phyloP scores from a whole-genome alignment of 352 stramenopile genomes.

The Pythium aquatile region DNA sequence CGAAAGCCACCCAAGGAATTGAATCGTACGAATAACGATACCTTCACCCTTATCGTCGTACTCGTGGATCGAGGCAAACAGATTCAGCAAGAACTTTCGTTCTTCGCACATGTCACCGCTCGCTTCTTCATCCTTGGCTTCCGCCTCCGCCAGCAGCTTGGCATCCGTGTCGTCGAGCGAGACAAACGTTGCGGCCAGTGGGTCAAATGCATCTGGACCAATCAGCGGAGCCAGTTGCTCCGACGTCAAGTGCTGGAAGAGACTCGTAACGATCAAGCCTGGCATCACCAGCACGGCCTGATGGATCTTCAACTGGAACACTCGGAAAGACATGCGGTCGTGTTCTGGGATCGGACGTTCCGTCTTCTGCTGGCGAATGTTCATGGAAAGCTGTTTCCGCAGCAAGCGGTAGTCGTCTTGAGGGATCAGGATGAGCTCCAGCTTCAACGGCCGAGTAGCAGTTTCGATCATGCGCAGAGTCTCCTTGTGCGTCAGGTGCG shows the following conservation, averaged over 20 bases:
- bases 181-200: conserved; percentile 18
- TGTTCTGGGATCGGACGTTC: conserved; percentile 80
- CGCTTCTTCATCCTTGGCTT: conserved; percentile 58
- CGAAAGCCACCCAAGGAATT: conserved; percentile 78
- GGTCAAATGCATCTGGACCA: conserved; percentile 34
- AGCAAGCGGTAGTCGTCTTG: conserved; percentile 69
- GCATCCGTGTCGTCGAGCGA: conserved; percentile 51
- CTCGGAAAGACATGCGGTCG: conserved; percentile 82
- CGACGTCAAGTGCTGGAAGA: conserved; percentile 79
- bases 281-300: conserved; percentile 74
- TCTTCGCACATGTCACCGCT: conserved; percentile 74
- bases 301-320: conserved; percentile 86
- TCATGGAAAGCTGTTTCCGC: conserved; percentile 77
- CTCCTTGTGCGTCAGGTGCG: conserved; percentile 83
- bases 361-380: conserved; percentile 83
- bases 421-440: conserved; percentile 74
- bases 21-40: conserved; percentile 80
- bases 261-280: conserved; percentile 50
- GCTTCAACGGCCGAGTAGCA: conserved; percentile 58
- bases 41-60: conserved; percentile 88
- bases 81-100: conserved; percentile 74
- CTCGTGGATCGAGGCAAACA: conserved; percentile 83
- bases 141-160: conserved; percentile 55
- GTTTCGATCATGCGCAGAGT: conserved; percentile 85
- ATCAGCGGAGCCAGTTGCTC: conserved; percentile 36